Evolutionary conservation across 768 basidiomycete genomes (phyloP), one percentile per base, ranked within the genome.

Genomic region (Lentinula aciculospora): DNA sequence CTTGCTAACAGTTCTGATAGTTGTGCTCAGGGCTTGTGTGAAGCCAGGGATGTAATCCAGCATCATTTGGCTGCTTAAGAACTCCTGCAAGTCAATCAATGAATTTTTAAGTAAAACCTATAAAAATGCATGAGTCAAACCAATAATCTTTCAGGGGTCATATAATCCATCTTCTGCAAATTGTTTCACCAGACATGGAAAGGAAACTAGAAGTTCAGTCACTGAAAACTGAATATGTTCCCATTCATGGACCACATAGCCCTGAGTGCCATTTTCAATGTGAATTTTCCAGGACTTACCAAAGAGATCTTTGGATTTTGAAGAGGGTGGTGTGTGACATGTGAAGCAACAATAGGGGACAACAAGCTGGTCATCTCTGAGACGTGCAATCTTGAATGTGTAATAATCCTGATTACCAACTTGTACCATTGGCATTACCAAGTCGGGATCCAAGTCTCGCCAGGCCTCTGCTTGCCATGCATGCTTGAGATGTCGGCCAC

Each of bases 381-480:
- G 32, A 7, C 6, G 4, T 5, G 21, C 6, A 7, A 49, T 32
- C 31, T 58, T 37, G 31, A 29, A 32, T 15, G 42, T 27, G 31
- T 58, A 58, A 32, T 15, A 58, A 44, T 58, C 57, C n/a, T 53
- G 17, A 4, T n/a, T n/a, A n/a, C 25, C 15, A 19, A 58, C 23
- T 4, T 27, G 47, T 15, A 34, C 49, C 57, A 58, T 58, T 4
- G 57, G 49, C 12, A 9, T 42, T 9, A 23, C 17, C 4, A 39
- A 49, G n/a, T 58, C 36, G 10, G 40, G 25, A 39, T 25, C 40
- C 27, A 53, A 23, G 23, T 51, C 8, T 8, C n/a, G 48, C 57
- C 57, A 58, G 1, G 47, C 27, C 23, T 40, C 17, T 2, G 59
- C 62, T 39, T 66, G 64, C 56, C 56, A 57, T n/a, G 64, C 58